phyloP scores from a whole-genome alignment of 2,329 filamentous ascomycete species.

The Exophiala calicioides region DNA sequence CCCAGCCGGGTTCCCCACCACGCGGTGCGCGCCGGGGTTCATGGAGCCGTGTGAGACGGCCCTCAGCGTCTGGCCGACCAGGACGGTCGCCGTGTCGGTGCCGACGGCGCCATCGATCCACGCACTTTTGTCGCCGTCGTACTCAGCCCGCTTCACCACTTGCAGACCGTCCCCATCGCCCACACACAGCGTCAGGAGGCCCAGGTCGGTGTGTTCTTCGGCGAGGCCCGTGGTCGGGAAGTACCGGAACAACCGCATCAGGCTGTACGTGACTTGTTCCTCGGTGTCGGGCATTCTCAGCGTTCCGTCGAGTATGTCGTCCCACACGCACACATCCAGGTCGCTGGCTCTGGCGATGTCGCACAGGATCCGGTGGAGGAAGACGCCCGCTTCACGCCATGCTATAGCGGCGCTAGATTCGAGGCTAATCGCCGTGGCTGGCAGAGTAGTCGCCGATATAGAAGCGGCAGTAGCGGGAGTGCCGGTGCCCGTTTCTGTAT shows the following conservation, averaged over 20 bases:
- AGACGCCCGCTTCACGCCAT: conserved; percentile 27
- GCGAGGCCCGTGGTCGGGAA: conserved; percentile 30
- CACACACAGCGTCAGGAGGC: conserved; percentile 35
- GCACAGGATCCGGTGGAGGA: conserved; percentile 33
- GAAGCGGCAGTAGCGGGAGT: neutral
- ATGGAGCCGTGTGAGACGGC: conserved; percentile 26
- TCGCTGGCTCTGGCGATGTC: conserved; percentile 31
- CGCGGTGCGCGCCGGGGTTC: conserved; percentile 32
- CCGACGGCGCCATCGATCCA: conserved; percentile 27
- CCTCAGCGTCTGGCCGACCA: conserved; percentile 32
- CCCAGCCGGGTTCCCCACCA: conserved; percentile 30
- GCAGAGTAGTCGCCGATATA: neutral
- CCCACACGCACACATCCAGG: conserved; percentile 28
- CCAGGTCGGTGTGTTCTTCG: conserved; percentile 33
- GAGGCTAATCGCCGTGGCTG: conserved; percentile 1
- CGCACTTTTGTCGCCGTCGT: neutral
- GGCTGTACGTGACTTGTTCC: conserved; percentile 24
- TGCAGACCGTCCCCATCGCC: conserved; percentile 32
- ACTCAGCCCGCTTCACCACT: conserved; percentile 24
- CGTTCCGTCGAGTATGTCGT: conserved; percentile 30
- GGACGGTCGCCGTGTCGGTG: conserved; percentile 18
- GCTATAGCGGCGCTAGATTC: conserved; percentile 17
- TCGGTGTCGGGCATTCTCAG: conserved; percentile 21
- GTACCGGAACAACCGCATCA: conserved; percentile 35
- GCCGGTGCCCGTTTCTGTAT: too few relatives aligned